phyloP scores from a whole-genome alignment of 768 basidiomycete species.

The Macrolepiota dolichaula region DNA sequence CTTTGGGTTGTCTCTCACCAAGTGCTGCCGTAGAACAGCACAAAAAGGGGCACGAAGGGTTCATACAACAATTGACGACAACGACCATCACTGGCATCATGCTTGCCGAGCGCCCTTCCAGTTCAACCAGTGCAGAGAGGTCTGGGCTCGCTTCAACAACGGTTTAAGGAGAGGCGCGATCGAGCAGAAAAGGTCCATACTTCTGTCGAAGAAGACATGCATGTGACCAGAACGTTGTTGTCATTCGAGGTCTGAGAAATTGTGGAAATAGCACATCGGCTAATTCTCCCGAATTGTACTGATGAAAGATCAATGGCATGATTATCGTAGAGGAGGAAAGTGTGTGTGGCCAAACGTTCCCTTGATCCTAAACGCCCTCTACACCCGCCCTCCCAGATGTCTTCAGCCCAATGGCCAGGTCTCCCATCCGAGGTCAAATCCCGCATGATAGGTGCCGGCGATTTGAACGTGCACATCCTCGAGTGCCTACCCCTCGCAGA shows the following conservation, averaged over 20 bases:
- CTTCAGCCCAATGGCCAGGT: neutral
- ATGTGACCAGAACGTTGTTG: too few species aligned
- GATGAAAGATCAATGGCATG: neutral
- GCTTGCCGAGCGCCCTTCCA: too few species aligned
- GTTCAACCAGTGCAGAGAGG: too few species aligned
- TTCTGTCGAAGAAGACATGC: too few species aligned
- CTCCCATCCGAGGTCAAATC: conserved; percentile 33
- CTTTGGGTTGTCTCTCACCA: neutral
- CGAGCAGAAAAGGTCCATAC: too few species aligned
- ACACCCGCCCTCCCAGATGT: neutral
- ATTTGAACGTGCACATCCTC: conserved; percentile 50
- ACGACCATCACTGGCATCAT: too few species aligned
- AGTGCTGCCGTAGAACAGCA: neutral
- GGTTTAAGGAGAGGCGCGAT: too few species aligned
- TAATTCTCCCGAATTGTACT: too few species aligned
- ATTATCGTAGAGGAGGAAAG: neutral
- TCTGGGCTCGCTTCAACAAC: too few species aligned
- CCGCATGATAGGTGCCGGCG: conserved; percentile 38
- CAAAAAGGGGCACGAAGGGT: neutral
- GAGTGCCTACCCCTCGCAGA: conserved; percentile 35
- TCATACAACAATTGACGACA: too few species aligned
- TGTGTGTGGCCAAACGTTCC: neutral
- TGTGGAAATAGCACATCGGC: too few species aligned
- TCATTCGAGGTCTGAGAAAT: too few species aligned
- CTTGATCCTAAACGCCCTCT: neutral